Evolutionary conservation across 208 protist species (phyloP), one percentile per base, ranked within the genome.

Genomic region (Leishmania mexicana): DNA sequence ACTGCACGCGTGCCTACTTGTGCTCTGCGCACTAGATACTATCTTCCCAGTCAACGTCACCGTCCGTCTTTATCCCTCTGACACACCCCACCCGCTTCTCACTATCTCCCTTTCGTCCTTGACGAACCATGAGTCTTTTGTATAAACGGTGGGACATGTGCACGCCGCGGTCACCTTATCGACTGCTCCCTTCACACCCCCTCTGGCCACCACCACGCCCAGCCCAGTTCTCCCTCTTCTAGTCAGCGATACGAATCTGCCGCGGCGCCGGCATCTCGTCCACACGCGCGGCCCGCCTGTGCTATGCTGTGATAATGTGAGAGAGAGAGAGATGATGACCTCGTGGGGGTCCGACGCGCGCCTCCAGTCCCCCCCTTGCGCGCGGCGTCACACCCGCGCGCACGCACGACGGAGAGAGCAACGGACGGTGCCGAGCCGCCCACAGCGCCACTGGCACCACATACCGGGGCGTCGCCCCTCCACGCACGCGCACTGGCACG

Each of bases 401-500:
- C 79, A 64, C 72, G 72, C 70, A 51, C 51, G 72, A 49, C 65
- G 77, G 47, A 28, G 28, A 58, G 21, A 57, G 40, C 70, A 75
- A 60, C 72, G 70, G 79, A 83, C 79, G 79, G 79, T 83, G 79
- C 79, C 79, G 79, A 74, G 79, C 79, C 79, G 79, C 79, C 54
- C 58, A 58, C 72, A 83, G 79, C 79, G 73, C 79, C 79, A 83
- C 79, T 62, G 79, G 79, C 79, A 77, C 79, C 72, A 62, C 49
- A 77, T 28, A 68, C 71, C 42, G 71, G 73, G 79, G 72, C 58
- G 57, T 74, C 75, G 58, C 54, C 71, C 73, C 19, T 71, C 79
- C 79, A 75, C 79, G 75, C 72, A 73, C 79, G 73, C 72, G 75
- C 31, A 67, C 72, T n/a, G 79, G 57, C 79, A 78, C 60, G 45